Percentiles rank a stretch among this genome's conserved stretches.
Evolutionary conservation across 2,329 filamentous ascomycete species (phyloP).

Genomic region (Fusarium sulawesiense): DNA sequence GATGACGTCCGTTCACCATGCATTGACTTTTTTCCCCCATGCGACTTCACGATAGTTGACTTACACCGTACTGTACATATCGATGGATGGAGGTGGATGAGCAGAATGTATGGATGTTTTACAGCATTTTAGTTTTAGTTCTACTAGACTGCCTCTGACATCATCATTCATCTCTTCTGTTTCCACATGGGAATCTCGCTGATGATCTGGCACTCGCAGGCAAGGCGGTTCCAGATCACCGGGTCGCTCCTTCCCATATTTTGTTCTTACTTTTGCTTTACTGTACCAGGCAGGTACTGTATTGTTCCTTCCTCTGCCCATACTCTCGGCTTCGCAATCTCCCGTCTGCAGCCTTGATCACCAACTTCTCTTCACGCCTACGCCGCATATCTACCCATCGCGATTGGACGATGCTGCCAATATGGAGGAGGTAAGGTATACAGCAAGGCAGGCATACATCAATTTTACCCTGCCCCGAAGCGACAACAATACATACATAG

Average conservation of each 20-base stretch:
- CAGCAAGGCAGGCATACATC: background rate
- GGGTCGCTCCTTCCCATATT: slow-evolving; percentile 26
- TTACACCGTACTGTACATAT: slow-evolving; percentile 2
- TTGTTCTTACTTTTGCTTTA: background rate
- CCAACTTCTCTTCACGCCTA: slow-evolving; percentile 21
- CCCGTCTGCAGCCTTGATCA: slow-evolving; percentile 40
- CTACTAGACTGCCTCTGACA: background rate
- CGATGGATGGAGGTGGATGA: background rate
- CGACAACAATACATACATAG: background rate
- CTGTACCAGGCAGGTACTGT: background rate
- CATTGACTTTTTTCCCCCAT: slow-evolving; percentile 21
- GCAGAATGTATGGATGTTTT: background rate
- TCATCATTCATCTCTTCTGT: background rate
- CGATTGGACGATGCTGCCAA: background rate
- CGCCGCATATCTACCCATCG: background rate
- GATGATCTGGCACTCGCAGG: slow-evolving; percentile 41
- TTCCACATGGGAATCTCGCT: slow-evolving; percentile 39
- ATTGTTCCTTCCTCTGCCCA: background rate
- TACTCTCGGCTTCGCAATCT: slow-evolving; percentile 33
- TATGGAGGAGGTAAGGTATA: background rate
- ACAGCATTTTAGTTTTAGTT: background rate
- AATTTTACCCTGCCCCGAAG: background rate
- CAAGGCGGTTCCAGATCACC: slow-evolving; percentile 47
- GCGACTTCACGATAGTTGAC: background rate
- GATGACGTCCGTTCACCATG: slow-evolving; percentile 27